These are phyloP conservation scores for Suhomyces bolitotheri DNA, from an alignment of 1,139 yeast genomes.

Conservation along the genomic window DNA sequence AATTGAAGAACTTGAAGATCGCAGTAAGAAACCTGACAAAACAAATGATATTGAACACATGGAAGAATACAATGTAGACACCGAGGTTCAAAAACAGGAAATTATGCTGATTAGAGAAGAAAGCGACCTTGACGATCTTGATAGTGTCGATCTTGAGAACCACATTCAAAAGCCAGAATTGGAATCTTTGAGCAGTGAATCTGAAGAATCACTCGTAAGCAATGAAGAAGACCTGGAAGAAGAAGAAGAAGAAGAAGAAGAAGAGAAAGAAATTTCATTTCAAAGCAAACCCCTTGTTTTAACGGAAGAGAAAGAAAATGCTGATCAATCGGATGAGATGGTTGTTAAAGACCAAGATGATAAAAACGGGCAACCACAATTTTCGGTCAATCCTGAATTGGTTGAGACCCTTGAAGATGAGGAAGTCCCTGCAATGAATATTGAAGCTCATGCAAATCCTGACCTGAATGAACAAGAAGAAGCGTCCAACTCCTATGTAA, in stretches of 20 bases:
- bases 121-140: neutral
- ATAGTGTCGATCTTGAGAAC: neutral
- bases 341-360: no score
- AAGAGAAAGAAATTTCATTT: neutral
- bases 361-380: no score
- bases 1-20: neutral
- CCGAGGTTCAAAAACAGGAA: no score
- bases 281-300: no score
- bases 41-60: neutral
- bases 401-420: neutral
- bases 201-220: no score
- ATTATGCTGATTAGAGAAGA: no score
- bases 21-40: neutral
- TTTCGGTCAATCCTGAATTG: neutral
- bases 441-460: constrained; percentile 2
- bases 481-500: no score
- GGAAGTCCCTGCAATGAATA: neutral
- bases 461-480: constrained; percentile 1
- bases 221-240: no score
- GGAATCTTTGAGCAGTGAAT: no score
- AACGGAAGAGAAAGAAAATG: no score
- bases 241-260: neutral
- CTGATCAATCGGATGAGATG: no score
- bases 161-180: neutral
- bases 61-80: no score